Percentiles rank a stretch among this genome's conserved stretches.
Conservation (phyloP, 73 alveolate species). For the Symbiodinium pilosum region DNA sequence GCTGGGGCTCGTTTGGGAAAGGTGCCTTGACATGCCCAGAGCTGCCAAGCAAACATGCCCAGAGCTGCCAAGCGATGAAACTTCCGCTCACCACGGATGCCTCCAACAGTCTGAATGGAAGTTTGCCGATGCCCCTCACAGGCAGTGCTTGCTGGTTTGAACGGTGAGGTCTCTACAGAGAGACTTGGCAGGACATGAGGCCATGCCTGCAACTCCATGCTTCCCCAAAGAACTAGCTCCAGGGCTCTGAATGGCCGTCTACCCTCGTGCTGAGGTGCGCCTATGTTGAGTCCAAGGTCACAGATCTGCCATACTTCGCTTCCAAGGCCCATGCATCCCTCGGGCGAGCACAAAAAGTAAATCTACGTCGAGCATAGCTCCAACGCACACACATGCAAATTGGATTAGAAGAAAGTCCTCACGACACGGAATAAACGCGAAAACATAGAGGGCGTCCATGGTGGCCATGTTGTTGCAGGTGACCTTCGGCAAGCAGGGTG, state of each 20-base stretch:
- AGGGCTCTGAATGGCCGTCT: neutral
- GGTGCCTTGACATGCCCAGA: neutral
- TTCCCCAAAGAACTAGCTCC: no score
- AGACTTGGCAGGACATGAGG: neutral
- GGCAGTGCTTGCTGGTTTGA: constrained; percentile 93
- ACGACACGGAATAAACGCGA: no score
- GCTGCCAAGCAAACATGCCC: no score
- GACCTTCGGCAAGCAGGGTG: constrained; percentile 94
- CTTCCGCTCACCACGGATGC: no score
- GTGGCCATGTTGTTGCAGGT: no score
- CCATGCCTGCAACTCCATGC: no score
- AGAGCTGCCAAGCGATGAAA: no score
- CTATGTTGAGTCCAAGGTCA: constrained; percentile 72
- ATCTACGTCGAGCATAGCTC: neutral
- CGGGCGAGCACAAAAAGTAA: neutral
- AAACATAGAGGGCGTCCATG: neutral
- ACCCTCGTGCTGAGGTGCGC: constrained; percentile 46
- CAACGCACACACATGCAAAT: no score
- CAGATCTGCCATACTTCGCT: constrained; percentile 84
- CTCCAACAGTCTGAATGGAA: no score
- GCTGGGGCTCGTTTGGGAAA: constrained; percentile 91
- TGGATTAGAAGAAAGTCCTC: no score
- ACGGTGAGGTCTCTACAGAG: constrained; percentile 74
- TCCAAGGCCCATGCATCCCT: constrained; percentile 43
- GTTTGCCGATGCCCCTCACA: neutral